A percentile compares a stretch with the other conserved stretches of the same genome.
Conservation (phyloP, 805 yeast species). For the Blastobotrys terrestris region DNA sequence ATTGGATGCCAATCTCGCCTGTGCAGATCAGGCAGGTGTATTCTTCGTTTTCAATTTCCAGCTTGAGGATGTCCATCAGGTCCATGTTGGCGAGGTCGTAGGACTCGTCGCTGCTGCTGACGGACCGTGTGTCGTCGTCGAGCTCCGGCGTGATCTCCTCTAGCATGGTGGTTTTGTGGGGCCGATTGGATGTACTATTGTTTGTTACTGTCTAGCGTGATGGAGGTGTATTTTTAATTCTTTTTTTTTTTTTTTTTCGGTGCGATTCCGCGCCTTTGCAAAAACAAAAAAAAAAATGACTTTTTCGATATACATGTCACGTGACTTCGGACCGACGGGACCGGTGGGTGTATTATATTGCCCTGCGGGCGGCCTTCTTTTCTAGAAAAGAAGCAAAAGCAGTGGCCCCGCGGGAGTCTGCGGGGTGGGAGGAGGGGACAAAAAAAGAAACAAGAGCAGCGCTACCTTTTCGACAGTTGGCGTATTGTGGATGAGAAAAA, state of each 20-base stretch:
- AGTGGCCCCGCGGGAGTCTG: neutral
- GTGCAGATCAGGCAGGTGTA: conserved; percentile 88
- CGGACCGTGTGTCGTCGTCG: neutral
- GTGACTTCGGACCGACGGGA: neutral
- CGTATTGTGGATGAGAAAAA: too few species aligned
- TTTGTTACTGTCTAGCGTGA: too few species aligned
- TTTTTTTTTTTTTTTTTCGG: too few species aligned
- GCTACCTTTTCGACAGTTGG: too few species aligned
- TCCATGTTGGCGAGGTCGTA: conserved; percentile 23
- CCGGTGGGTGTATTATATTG: too few species aligned
- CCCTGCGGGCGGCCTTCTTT: neutral
- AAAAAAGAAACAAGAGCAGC: too few species aligned
- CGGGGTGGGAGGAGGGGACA: too few species aligned
- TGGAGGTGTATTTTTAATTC: too few species aligned
- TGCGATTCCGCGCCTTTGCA: neutral
- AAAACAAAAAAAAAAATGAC: neutral
- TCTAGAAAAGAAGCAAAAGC: neutral
- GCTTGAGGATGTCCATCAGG: conserved; percentile 36
- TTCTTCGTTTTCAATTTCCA: conserved; percentile 59
- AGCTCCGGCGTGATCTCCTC: neutral
- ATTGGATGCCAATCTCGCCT: conserved; percentile 60
- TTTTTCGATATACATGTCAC: neutral
- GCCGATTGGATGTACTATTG: too few species aligned
- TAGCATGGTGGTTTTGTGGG: neutral
- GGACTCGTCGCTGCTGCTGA: conserved; percentile 1